Base-by-base conservation (phyloP, 306 rosid species). In the Luffa aegyptiaca region DNA sequence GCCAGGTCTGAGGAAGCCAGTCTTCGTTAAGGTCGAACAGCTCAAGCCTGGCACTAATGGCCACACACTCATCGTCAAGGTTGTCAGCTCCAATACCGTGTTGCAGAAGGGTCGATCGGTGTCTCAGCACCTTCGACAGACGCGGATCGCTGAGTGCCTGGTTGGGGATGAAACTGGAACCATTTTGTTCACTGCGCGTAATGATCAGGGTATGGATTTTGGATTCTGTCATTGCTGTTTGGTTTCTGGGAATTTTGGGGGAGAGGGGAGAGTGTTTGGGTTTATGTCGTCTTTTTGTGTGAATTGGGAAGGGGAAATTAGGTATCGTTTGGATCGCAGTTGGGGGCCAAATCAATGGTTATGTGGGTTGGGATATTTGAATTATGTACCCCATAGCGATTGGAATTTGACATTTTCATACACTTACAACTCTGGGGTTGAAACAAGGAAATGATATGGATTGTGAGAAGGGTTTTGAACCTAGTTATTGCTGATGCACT, bases 81-180 rank as follows among this genome's bases (percentile, higher is more conserved):
- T 93, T 16, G 74, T 91, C 14, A 82, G 84, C 58, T 70, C 93
- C 49, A 83, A 85, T 82, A 88, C 90, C 1, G 96, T 93, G 10
- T 45, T 91, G 82, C 92, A 93, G 79, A 93, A 93, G 64, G 92
- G 92, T 49, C 86, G 94, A 42, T 86, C 97, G 59, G 85, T 86
- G 58, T 91, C 96, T 8, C 91, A 86, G 16, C 89, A 83, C 76
- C 83, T 86, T 73, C 96, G 97, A 9, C 96, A 92, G 61, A 88
- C 92, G 36, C 90, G 91, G 48, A 93, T 93, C 90, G 88, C 96
- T 0, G 97, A 93, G 90, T 93, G 94, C 86, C 88, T 93, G 74
- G 82, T 90, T 82, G 94, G 96, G 3, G 97, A 93, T 52, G 96
- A 93, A 81, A 93, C 96, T 4, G 97, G 87, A 55, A 80, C 92